These are phyloP conservation scores for Guyanaporus albipodus DNA, from an alignment of 768 basidiomycete species.

Conservation along the genomic window DNA sequence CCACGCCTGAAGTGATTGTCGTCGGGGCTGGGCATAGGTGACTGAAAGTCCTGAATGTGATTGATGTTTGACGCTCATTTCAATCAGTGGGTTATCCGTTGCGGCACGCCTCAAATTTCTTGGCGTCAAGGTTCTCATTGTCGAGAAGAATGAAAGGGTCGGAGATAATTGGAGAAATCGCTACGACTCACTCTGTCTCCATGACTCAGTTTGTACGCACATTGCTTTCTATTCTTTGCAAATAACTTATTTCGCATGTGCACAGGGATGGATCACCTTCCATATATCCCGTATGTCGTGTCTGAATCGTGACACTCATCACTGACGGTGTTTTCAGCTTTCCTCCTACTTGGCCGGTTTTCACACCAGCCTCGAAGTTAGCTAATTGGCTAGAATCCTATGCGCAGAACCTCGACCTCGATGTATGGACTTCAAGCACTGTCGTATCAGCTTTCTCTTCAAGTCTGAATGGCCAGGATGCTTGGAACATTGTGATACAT, in stretches of 20 bases:
- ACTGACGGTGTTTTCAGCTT: conserved; percentile 33
- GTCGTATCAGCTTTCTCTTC: conserved; percentile 27
- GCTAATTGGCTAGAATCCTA: conserved; percentile 62
- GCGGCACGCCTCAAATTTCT: conserved; percentile 59
- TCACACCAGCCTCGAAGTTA: conserved; percentile 45
- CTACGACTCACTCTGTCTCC: conserved; percentile 53
- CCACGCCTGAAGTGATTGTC: conserved; percentile 41
- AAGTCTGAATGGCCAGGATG: conserved; percentile 33
- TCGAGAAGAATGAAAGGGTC: conserved; percentile 48
- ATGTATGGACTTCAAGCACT: conserved; percentile 53
- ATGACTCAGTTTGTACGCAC: conserved; percentile 39
- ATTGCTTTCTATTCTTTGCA: not conserved
- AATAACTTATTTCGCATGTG: not conserved
- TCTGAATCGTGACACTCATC: not conserved
- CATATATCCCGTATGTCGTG: conserved; percentile 44
- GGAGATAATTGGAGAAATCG: conserved; percentile 57
- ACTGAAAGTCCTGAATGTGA: conserved; percentile 42
- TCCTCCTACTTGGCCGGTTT: conserved; percentile 49
- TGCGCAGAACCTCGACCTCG: conserved; percentile 51
- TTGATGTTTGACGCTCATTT: not conserved
- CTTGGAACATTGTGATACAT: conserved; percentile 41
- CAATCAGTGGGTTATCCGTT: conserved; percentile 14
- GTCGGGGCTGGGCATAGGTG: conserved; percentile 57
- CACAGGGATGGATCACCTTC: conserved; percentile 15
- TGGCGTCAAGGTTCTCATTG: conserved; percentile 48